Evolutionary conservation across 129 eudicot genomes (phyloP), one percentile per base, ranked within the genome.

Genomic region (Ambrosia trifida): DNA sequence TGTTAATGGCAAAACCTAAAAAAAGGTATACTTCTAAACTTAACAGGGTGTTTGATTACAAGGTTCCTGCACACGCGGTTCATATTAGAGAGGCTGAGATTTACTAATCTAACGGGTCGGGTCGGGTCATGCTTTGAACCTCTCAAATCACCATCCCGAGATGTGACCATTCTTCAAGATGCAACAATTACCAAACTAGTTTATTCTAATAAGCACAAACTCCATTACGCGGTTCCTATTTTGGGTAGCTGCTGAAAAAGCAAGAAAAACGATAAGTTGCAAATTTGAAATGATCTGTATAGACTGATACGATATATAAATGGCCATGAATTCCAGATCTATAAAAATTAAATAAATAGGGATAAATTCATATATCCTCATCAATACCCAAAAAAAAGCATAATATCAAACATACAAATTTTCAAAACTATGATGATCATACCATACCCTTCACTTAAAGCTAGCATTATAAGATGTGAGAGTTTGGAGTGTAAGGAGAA

Each of bases 191-290:
- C 47, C 28, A 51, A 50, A 69, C 64, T 69, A 45, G 57, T 32
- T 76, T 60, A 59, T 50, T 56, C 72, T 76, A 1, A 74, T 83
- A 30, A 69, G 69, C 76, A 73, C 16, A 50, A 18, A 50, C 44
- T 41, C 50, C 28, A 56, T 81, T 74, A 83, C 41, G 53, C 70
- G 2, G 64, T 57, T 85, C 91, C 88, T 20, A 75, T 63, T 72
- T 81, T 83, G 18, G 95, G 83, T 41, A 85, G 83, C 95, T 88
- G 90, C 36, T 57, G 43, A 68, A 44, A 46, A 38, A 24, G 47
- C 41, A 43, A 53, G 4, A 36, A 40, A 66, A 40, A 12, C 14
- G 17, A 10, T 11, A 12, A 4, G 68, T 66, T 18, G 57, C 18
- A 64, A 33, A 71, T 41, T 30, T 57, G 43, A 57, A 24, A 24